Conservation (phyloP, 192 early-diverging fungal species). For the Backusella morwellensis region DNA sequence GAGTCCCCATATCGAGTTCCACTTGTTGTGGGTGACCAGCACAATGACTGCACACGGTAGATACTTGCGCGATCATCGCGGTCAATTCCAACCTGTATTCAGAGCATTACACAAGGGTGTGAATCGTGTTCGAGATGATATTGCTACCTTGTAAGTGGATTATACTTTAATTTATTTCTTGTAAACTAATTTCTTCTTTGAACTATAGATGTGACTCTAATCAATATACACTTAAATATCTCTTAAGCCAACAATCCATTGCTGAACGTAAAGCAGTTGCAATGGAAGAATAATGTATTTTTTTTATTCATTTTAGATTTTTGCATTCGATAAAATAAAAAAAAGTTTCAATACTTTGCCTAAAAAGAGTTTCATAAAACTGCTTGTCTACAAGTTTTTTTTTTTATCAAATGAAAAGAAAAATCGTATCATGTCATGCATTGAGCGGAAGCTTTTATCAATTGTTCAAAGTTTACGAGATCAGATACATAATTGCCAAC, state of each 20-base stretch:
- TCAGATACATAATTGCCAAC: constrained; percentile 93
- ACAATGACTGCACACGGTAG: constrained; percentile 77
- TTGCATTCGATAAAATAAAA: neutral
- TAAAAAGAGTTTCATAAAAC: neutral
- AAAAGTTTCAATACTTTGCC: neutral
- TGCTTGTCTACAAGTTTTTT: too few relatives aligned
- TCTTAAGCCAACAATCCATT: constrained; percentile 41
- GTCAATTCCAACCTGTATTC: constrained; percentile 67
- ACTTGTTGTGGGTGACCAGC: constrained; percentile 78
- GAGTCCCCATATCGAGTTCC: constrained; percentile 84
- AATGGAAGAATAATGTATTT: constrained; percentile 14
- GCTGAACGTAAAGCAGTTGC: neutral
- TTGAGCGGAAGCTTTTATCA: too few relatives aligned
- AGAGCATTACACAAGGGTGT: constrained; percentile 79
- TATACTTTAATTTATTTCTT: neutral
- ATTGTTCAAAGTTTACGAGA: too few relatives aligned
- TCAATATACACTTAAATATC: constrained; percentile 69
- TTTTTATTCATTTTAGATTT: neutral
- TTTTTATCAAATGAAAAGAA: too few relatives aligned
- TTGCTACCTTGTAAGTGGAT: constrained; percentile 57
- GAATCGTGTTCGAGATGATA: constrained; percentile 50
- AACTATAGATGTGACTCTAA: constrained; percentile 75
- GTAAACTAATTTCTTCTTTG: constrained; percentile 3
- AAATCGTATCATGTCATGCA: too few relatives aligned
- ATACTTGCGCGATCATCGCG: constrained; percentile 66